phyloP scores from a whole-genome alignment of 768 basidiomycete genomes.

The Tremella mesenterica region DNA sequence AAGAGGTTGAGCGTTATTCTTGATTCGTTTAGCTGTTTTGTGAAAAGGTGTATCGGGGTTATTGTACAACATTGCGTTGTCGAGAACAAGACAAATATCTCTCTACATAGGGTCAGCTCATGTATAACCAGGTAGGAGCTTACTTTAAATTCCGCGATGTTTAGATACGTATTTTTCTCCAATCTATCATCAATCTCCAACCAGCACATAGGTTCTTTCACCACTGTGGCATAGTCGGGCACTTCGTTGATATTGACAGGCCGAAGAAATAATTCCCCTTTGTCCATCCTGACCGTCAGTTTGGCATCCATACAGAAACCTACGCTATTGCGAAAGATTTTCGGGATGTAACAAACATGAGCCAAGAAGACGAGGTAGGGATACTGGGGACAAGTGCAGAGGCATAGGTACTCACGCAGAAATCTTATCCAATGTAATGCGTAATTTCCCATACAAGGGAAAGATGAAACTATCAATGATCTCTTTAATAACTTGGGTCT shows the following conservation, averaged over 20 bases:
- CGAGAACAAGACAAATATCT: slow-evolving; percentile 75
- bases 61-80: slow-evolving; percentile 85
- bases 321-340: too few species aligned
- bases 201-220: slow-evolving; percentile 89
- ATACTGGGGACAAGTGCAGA: too few species aligned
- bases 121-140: background rate
- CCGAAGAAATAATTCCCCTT: slow-evolving; percentile 59
- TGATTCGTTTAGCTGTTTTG: slow-evolving; percentile 61
- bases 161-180: slow-evolving; percentile 66
- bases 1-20: slow-evolving; percentile 48
- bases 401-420: slow-evolving; percentile 51
- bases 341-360: too few species aligned
- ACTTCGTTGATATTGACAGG: slow-evolving; percentile 75
- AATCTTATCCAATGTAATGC: slow-evolving; percentile 62
- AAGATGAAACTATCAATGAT: slow-evolving; percentile 60
- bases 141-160: slow-evolving; percentile 59
- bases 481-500: slow-evolving; percentile 57
- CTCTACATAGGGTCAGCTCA: slow-evolving; percentile 30
- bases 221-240: slow-evolving; percentile 77
- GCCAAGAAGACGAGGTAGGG: too few species aligned
- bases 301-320: background rate
- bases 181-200: slow-evolving; percentile 77
- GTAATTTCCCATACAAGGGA: slow-evolving; percentile 56
- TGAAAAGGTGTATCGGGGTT: slow-evolving; percentile 60
- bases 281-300: slow-evolving; percentile 54